Evolutionary conservation across 371 early-diverging fungal genomes (phyloP).

Genomic region (Actinomucor elegans): DNA sequence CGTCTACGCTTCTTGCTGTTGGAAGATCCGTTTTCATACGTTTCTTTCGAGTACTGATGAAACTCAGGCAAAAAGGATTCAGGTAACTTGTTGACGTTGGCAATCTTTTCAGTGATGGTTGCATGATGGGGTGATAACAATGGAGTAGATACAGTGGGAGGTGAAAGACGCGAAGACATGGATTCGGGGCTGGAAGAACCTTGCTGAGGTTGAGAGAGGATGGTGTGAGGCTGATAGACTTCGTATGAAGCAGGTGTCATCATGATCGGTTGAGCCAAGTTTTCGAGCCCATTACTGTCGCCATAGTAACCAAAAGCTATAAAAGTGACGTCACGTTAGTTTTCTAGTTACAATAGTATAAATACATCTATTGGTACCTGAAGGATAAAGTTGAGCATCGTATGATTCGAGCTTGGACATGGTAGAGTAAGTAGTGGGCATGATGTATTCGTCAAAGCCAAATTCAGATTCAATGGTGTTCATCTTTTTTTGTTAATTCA

Average conservation of each 20-base stretch:
- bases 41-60: constrained; percentile 51
- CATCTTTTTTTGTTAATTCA: constrained; percentile 3
- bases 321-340: constrained; percentile 9
- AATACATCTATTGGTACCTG: constrained; percentile 23
- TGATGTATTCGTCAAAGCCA: constrained; percentile 52
- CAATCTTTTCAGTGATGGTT: constrained; percentile 41
- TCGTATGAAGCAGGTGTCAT: constrained; percentile 19
- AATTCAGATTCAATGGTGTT: constrained; percentile 37
- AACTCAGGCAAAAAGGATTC: constrained; percentile 52
- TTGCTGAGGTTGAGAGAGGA: constrained; percentile 3
- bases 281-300: constrained; percentile 21
- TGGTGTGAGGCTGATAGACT: constrained; percentile 16
- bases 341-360: no score
- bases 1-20: constrained; percentile 37
- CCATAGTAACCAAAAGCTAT: constrained; percentile 26
- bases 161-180: constrained; percentile 32
- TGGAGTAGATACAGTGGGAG: constrained; percentile 20
- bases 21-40: constrained; percentile 49
- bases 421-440: constrained; percentile 39
- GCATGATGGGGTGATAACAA: constrained; percentile 20
- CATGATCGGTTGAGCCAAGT: constrained; percentile 16
- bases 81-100: constrained; percentile 46
- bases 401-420: constrained; percentile 38
- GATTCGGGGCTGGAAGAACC: constrained; percentile 33
- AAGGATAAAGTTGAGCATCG: constrained; percentile 44